Evolutionary conservation across 257 asterid genomes (phyloP).

Genomic region (Rehmannia glutinosa): DNA sequence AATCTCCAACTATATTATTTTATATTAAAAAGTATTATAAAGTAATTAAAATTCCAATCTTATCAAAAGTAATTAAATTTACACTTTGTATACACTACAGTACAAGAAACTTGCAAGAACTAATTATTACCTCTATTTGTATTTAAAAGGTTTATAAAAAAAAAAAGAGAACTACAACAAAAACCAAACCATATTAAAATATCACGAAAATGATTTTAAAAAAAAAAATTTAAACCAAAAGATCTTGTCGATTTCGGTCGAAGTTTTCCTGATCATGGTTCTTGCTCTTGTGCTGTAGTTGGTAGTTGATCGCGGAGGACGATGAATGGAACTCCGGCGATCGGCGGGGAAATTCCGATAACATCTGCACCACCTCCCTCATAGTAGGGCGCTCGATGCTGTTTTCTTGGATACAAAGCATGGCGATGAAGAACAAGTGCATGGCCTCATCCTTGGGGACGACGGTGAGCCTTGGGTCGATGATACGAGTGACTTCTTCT

Average conservation of each 20-base stretch:
- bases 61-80: neutral
- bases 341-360: constrained; percentile 52
- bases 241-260: neutral
- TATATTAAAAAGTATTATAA: no score
- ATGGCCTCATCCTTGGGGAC: constrained; percentile 57
- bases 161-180: no score
- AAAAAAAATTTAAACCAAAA: neutral
- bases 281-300: neutral
- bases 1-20: no score
- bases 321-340: constrained; percentile 29
- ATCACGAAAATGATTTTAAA: neutral
- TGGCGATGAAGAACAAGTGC: constrained; percentile 66
- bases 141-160: no score
- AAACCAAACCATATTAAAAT: neutral
- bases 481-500: constrained; percentile 38
- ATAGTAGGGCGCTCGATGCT: constrained; percentile 69
- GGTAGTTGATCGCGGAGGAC: constrained; percentile 16
- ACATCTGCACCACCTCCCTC: constrained; percentile 78
- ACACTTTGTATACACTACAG: neutral
- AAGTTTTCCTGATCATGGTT: neutral
- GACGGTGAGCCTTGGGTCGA: constrained; percentile 45
- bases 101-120: neutral
- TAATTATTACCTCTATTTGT: neutral
- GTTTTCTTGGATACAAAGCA: constrained; percentile 62
- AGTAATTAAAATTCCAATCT: no score